These are phyloP conservation scores for Nemania abortiva DNA, from an alignment of 2,329 filamentous ascomycete species.

Conservation along the genomic window DNA sequence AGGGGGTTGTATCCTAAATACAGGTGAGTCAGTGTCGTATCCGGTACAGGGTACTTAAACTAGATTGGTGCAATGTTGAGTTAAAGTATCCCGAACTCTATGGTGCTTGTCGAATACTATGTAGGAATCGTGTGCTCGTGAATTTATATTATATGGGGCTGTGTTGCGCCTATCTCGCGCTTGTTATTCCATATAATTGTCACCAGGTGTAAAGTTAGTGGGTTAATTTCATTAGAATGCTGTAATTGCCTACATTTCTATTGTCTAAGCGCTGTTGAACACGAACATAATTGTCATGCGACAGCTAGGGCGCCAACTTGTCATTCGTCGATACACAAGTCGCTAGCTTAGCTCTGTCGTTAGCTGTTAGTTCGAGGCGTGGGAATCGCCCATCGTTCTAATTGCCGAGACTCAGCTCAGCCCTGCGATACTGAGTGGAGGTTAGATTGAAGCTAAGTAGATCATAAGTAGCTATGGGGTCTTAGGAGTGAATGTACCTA, in stretches of 20 bases:
- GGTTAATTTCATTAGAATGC: constrained; percentile 3
- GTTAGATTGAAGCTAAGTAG: background rate
- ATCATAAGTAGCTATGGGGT: background rate
- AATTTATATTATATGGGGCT: background rate
- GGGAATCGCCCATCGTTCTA: background rate
- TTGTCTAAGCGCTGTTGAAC: constrained; percentile 19
- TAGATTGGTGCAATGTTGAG: background rate
- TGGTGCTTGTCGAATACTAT: background rate
- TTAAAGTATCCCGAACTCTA: background rate
- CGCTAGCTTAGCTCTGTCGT: constrained; percentile 4
- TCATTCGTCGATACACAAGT: constrained; percentile 1
- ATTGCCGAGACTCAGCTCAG: constrained; percentile 20
- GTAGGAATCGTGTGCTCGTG: background rate
- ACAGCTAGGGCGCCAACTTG: background rate
- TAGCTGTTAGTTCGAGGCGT: constrained; percentile 19
- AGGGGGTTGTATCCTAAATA: background rate
- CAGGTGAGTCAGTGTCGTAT: background rate
- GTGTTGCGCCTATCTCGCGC: constrained; percentile 1
- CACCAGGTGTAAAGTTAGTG: background rate
- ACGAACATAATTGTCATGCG: constrained; percentile 14
- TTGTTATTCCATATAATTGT: background rate
- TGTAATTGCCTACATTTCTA: constrained; percentile 12
- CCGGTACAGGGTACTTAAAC: background rate
- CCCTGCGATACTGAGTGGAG: constrained; percentile 11
- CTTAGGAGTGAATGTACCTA: background rate